Base-by-base conservation (phyloP, 2,329 filamentous ascomycete species). In the Aspergillus ruber region DNA sequence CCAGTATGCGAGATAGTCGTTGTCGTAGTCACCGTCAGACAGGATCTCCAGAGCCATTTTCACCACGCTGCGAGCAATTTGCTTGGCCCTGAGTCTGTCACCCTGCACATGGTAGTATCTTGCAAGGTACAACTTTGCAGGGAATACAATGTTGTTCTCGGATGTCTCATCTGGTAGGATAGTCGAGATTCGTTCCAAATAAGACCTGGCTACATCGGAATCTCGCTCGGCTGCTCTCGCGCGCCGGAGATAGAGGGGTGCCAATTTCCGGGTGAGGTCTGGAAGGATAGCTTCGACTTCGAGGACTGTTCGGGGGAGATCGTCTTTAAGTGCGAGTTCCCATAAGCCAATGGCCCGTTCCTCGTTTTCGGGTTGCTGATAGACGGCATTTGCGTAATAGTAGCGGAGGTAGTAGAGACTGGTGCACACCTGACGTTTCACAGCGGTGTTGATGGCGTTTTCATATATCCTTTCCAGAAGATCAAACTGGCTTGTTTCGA, bases 41-140 rank as follows among this genome's bases (percentile, higher is more conserved):
- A 65, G 48, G 23, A 63, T 50, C 44, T 65, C 62, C 13, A 64
- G 40, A 1, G 57, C 58, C 1, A 59, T 36, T 42, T 59, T 57
- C 23, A 64, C 47, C n/a, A 54, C 17, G 15, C 54, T 53, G 12
- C 52, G 54, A 3, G 53, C 45, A 10, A 51, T 43, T 18, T 58
- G 53, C n/a, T 51, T 56, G 1, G 57, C 60, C 29, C 52, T 50
- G 9, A 49, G 27, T 35, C 48, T 46, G 25, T 61, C 48, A 4
- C 53, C 55, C 29, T 53, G 42, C 3, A 56, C 41, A 21, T 51
- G 42, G 46, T 59, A 55, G 42, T 54, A 59, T 20, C 57, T 47
- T 5, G 55, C 56, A n/a, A 51, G 44, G 18, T 53, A 59, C 2
- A 58, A 46, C 23, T 51, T 51, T 0, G 51, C 47, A 0, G 56